A percentile compares a stretch with the other conserved stretches of the same genome.
Evolutionary conservation across 768 basidiomycete genomes (phyloP).

Genomic region (Mycena rebaudengoi): DNA sequence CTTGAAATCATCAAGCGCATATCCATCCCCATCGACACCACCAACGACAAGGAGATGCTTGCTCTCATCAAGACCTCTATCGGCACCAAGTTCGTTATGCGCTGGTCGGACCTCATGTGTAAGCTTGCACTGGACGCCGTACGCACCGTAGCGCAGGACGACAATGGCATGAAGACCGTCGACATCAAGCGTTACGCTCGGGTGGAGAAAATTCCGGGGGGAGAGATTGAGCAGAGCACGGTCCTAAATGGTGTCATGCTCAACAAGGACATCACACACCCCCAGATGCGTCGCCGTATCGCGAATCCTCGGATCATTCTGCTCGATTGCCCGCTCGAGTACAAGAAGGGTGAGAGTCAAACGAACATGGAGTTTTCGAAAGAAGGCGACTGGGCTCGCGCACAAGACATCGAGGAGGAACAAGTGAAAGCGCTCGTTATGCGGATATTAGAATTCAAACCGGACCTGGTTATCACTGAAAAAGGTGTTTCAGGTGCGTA

Average conservation of each 20-base stretch:
- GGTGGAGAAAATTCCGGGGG: conserved; percentile 97
- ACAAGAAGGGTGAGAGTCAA: conserved; percentile 98
- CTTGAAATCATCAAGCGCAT: conserved; percentile 89
- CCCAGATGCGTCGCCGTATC: conserved; percentile 93
- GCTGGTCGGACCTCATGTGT: conserved; percentile 99
- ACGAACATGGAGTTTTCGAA: conserved; percentile 98
- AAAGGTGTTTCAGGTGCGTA: conserved; percentile 94
- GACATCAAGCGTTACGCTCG: conserved; percentile 98
- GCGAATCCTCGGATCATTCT: conserved; percentile 88
- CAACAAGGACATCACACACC: conserved; percentile 99
- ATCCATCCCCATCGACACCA: conserved; percentile 88
- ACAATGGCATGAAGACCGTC: conserved; percentile 82
- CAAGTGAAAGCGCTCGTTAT: conserved; percentile 90
- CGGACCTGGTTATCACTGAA: conserved; percentile 94
- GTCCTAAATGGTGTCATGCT: conserved; percentile 94
- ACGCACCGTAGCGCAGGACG: conserved; percentile 83
- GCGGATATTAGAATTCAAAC: conserved; percentile 90
- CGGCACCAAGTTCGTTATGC: conserved; percentile 95
- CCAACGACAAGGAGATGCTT: conserved; percentile 91
- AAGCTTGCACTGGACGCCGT: conserved; percentile 92
- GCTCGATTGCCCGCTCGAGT: conserved; percentile 95
- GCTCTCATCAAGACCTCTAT: conserved; percentile 97
- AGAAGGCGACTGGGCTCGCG: conserved; percentile 91
- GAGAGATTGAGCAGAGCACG: conserved; percentile 92
- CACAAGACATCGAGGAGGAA: conserved; percentile 96